Evolutionary conservation across 169 alveolate species (phyloP), one percentile per base, ranked within the genome.

Genomic region (Babesia bigemina): DNA sequence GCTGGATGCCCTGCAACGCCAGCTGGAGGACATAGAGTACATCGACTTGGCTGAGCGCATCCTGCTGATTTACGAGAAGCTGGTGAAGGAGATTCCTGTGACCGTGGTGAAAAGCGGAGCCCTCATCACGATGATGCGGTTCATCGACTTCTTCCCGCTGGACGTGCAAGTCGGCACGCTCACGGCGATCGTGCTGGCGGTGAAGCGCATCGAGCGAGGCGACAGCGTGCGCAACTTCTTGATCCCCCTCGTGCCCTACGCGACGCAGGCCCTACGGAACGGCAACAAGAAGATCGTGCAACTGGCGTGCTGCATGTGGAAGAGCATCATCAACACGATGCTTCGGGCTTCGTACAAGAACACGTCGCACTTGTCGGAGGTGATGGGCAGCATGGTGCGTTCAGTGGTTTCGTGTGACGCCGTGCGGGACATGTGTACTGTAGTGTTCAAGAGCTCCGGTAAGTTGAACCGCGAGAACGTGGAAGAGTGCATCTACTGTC

Each of bases 31-130:
- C 21, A 44, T 83, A 16, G 74, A 83, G 70, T 83, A 75, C 70
- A 57, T 83, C 11, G 90, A 83, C 48, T 26, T 83, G 17, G 90
- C 86, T 6, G 90, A 83, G 63, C 36, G 75, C 11, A 45, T 83
- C 24, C 76, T 83, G 21, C 73, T 67, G 59, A 74, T 83, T 16
- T 65, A 63, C 48, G 90, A 83, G 21, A 83, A 74, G 56, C 59
- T 83, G 9, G 52, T 71, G 6, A 61, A 60, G 61, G 90, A 83
- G 63, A 74, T 73, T 11, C 90, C 90, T 4, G 60, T 74, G 33
- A 59, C 75, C 22, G 67, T 83, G 21, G 74, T 83, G 42, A 83
- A 55, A 44, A 74, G 62, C 42, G 63, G 70, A 7, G 33, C 76
- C 44, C 26, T 83, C 60, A 24, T 63, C 22, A 28, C 74, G 36